Percentiles rank a stretch among this genome's conserved stretches.
These are phyloP conservation scores for Zymoseptoria pseudotritici DNA, from an alignment of 2,329 filamentous ascomycete genomes.

Conservation along the genomic window DNA sequence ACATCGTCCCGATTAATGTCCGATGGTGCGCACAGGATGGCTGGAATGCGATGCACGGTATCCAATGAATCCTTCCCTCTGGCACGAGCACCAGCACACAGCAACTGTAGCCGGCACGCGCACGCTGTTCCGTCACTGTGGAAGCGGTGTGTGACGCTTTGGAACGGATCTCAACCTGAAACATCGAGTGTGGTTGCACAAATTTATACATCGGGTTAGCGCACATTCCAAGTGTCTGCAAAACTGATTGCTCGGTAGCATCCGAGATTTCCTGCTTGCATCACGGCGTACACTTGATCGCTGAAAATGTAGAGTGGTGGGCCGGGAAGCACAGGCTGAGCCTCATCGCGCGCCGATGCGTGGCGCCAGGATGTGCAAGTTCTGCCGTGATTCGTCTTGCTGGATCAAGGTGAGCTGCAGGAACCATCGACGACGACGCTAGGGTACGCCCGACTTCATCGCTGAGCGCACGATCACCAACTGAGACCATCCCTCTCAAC, in stretches of 20 bases:
- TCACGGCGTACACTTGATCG: slow-evolving; percentile 2
- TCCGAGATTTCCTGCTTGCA: slow-evolving; percentile 17
- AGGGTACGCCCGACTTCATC: slow-evolving; percentile 9
- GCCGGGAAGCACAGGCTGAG: not conserved
- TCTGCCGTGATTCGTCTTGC: slow-evolving; percentile 7
- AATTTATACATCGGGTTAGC: slow-evolving; percentile 21
- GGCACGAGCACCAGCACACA: slow-evolving; percentile 3
- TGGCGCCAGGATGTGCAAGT: slow-evolving; percentile 7
- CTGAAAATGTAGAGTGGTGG: slow-evolving; percentile 1
- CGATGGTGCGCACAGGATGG: slow-evolving; percentile 10
- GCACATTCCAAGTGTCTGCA: slow-evolving; percentile 15
- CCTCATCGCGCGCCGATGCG: slow-evolving; percentile 3
- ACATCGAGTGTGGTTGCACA: slow-evolving; percentile 23
- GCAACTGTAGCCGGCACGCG: slow-evolving; percentile 19
- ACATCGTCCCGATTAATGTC: slow-evolving; percentile 13
- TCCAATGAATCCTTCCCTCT: slow-evolving; percentile 12
- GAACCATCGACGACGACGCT: slow-evolving; percentile 8
- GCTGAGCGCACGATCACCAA: slow-evolving; percentile 11
- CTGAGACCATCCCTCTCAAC: slow-evolving; percentile 6
- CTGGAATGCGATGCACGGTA: slow-evolving; percentile 14
- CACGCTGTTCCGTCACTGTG: slow-evolving; percentile 20
- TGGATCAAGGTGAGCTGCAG: slow-evolving; percentile 5
- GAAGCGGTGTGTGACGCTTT: slow-evolving; percentile 15
- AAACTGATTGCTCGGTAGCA: slow-evolving; percentile 15
- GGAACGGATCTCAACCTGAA: slow-evolving; percentile 19